Evolutionary conservation across 139 green algal genomes (phyloP).

Genomic region (Haematococcus sp.): DNA sequence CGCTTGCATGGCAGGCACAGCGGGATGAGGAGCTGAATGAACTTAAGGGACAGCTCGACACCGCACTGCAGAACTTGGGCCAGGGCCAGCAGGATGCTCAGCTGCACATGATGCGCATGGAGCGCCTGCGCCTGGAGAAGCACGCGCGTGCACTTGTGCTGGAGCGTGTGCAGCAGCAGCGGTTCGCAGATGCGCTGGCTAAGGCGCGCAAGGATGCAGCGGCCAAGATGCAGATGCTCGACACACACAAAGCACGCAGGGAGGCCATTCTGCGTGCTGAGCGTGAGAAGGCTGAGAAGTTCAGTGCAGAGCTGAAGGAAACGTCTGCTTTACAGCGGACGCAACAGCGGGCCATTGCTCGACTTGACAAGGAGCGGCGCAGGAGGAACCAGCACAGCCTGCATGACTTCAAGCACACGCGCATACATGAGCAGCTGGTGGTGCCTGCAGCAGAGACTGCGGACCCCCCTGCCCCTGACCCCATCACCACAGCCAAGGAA

Average conservation of each 20-base stretch:
- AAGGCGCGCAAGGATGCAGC: background rate
- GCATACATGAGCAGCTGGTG: slow-evolving; percentile 2
- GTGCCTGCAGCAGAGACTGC: background rate
- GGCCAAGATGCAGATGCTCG: background rate
- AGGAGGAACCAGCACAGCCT: background rate
- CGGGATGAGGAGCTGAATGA: too few relatives aligned
- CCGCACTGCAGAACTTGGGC: background rate
- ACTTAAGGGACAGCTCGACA: too few relatives aligned
- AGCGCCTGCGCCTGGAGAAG: slow-evolving; percentile 1
- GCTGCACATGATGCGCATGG: background rate
- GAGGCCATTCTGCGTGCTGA: slow-evolving; percentile 2
- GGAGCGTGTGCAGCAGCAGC: slow-evolving; percentile 2
- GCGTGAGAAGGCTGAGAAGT: background rate
- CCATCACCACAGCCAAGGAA: background rate
- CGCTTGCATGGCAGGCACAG: too few relatives aligned
- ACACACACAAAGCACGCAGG: slow-evolving; percentile 3
- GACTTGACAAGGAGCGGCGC: background rate
- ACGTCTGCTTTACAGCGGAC: background rate
- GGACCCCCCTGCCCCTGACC: background rate
- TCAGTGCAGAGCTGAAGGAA: background rate
- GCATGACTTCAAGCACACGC: slow-evolving; percentile 2
- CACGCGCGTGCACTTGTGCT: background rate
- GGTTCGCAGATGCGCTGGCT: background rate
- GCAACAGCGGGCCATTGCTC: background rate
- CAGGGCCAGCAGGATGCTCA: slow-evolving; percentile 3